phyloP scores from a whole-genome alignment of 2,329 filamentous ascomycete genomes.

The Fusarium caatingaense region DNA sequence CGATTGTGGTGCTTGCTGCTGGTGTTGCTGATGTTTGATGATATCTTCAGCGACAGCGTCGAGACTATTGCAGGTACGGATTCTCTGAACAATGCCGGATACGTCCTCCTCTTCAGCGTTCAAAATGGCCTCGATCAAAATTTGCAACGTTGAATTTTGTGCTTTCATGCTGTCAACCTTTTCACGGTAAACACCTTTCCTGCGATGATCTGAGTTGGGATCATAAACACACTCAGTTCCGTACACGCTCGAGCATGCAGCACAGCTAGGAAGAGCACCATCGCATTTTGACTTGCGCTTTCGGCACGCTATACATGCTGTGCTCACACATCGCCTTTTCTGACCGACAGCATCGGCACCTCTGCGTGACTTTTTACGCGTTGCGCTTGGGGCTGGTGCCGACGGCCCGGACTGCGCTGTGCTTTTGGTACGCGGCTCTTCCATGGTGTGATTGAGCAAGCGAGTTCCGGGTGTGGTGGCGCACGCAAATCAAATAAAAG shows the following conservation, averaged over 20 bases:
- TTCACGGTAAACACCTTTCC: constrained; percentile 97
- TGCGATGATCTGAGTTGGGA: constrained; percentile 92
- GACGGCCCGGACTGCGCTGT: constrained; percentile 27
- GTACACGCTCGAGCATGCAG: constrained; percentile 96
- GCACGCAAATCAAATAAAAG: constrained; percentile 3
- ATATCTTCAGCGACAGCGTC: constrained; percentile 67
- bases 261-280: constrained; percentile 89
- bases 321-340: constrained; percentile 84
- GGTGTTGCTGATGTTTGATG: constrained; percentile 52
- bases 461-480: constrained; percentile 2
- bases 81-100: constrained; percentile 81
- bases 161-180: constrained; percentile 91
- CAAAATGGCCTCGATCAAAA: constrained; percentile 91
- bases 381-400: constrained; percentile 18
- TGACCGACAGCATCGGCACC: constrained; percentile 60
- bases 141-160: constrained; percentile 86
- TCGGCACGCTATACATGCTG: constrained; percentile 84
- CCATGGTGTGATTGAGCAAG: constrained; percentile 31
- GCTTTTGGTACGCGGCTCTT: constrained; percentile 27
- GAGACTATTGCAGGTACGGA: constrained; percentile 83
- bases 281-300: constrained; percentile 90
- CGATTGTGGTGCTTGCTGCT: constrained; percentile 51
- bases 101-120: constrained; percentile 92
- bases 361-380: constrained; percentile 62
- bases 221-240: constrained; percentile 93